Evolutionary conservation across 257 asterid species (phyloP).

Genomic region (Solanum raphanifolium): DNA sequence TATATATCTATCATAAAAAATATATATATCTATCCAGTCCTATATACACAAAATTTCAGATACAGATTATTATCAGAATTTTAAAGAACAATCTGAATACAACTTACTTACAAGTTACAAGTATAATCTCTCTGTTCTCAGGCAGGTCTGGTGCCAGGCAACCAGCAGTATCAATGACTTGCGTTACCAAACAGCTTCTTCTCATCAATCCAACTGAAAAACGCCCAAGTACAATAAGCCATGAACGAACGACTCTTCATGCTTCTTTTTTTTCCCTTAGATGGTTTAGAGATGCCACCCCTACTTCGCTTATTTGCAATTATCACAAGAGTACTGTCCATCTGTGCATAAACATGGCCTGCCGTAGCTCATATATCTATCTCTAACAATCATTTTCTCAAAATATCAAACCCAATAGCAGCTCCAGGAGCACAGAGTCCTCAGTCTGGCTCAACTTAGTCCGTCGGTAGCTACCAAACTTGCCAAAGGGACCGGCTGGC

Average conservation of each 20-base stretch:
- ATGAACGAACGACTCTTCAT: not conserved
- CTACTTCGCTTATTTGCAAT: not conserved
- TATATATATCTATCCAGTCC: not conserved
- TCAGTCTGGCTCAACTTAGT: not conserved
- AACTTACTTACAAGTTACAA: not conserved
- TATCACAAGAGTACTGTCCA: not conserved
- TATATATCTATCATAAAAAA: not conserved
- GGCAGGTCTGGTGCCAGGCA: not conserved
- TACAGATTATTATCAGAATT: not conserved
- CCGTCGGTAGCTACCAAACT: not conserved
- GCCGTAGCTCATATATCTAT: not conserved
- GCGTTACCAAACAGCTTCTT: not conserved
- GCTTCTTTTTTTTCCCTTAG: not conserved
- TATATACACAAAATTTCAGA: not conserved
- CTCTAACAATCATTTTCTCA: not conserved
- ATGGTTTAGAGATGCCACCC: not conserved
- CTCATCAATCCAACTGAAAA: not conserved
- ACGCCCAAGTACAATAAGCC: not conserved
- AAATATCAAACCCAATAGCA: not conserved
- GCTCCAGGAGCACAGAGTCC: not conserved
- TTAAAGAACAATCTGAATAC: not conserved
- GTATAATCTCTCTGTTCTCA: not conserved
- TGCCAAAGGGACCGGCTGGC: not conserved
- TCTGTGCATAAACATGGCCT: not conserved
- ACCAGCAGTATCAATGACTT: not conserved